Base-by-base conservation (phyloP, 176 grass and related monocot species). In the Otatea glauca region DNA sequence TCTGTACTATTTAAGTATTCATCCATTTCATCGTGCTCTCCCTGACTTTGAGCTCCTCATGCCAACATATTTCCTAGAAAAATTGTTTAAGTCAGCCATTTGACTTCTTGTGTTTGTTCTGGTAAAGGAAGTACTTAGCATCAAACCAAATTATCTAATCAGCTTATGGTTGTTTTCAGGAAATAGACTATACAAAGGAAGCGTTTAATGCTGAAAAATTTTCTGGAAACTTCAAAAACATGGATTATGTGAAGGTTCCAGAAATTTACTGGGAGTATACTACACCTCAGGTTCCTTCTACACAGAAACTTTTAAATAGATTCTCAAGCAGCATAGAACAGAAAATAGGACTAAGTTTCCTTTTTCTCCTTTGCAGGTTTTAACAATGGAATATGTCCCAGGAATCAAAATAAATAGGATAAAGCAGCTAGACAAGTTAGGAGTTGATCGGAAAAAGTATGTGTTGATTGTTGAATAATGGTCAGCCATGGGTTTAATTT, bases 391-490 rank as follows among this genome's bases (percentile, higher is more conserved):
- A 71, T 98, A 96, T 72, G 93, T 98, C 74, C 96, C 96, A 84
- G 96, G 96, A 80, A 98, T 98, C 63, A 98, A 98, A 88, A 98
- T 98, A 89, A 98, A 98, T 82, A 94, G 96, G 86, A 98, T 96
- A 91, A 92, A 95, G 70, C 96, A 98, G 75, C 86, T 98, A 82
- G 96, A 98, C 90, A 88, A 94, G 55, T 89, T 98, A 91, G 96
- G 96, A 73, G 76, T 98, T 50, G 93, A 98, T 92, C 88, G 96
- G 48, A 95, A 94, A 94, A 96, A 78, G 96, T 98, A 92, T 65
- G 47, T 27, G 44, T 23, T 88, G 53, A 55, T 41, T 27, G 38
- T 29, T 88, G 53, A 55, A 65, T 77, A 45, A 14, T 81, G 18
- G 1, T 41, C 21, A 65, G 13, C 41, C 78, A 70, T 62, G 68